Evolutionary conservation across 2,329 filamentous ascomycete genomes (phyloP).

Genomic region (Lojkania enalia): DNA sequence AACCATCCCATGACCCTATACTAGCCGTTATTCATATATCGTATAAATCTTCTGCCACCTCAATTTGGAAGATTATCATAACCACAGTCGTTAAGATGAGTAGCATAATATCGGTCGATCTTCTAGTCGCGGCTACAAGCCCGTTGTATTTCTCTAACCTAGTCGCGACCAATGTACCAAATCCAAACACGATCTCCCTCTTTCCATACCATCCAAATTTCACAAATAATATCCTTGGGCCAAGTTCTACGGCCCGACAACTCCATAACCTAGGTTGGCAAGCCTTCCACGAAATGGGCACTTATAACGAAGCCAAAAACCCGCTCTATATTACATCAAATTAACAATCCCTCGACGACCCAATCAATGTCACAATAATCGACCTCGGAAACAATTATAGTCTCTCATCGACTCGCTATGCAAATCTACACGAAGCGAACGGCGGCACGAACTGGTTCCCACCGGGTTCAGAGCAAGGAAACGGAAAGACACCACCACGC

Average conservation of each 20-base stretch:
- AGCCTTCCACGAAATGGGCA: slow-evolving; percentile 47
- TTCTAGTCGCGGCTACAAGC: slow-evolving; percentile 37
- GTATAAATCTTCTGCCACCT: background rate
- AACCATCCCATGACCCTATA: slow-evolving; percentile 2
- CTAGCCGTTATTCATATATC: slow-evolving; percentile 14
- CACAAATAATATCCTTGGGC: slow-evolving; percentile 34
- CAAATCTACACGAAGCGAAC: slow-evolving; percentile 45
- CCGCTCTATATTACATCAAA: slow-evolving; percentile 50
- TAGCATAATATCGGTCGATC: slow-evolving; percentile 35
- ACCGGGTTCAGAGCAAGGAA: slow-evolving; percentile 26
- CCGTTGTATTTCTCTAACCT: slow-evolving; percentile 34
- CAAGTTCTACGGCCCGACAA: slow-evolving; percentile 36
- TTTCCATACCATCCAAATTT: slow-evolving; percentile 43
- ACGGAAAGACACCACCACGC: slow-evolving; percentile 20
- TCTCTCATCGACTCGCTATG: slow-evolving; percentile 43
- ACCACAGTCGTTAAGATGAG: slow-evolving; percentile 28
- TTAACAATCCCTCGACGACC: slow-evolving; percentile 33
- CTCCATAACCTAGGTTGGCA: slow-evolving; percentile 34
- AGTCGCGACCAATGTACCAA: slow-evolving; percentile 33
- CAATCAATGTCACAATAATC: slow-evolving; percentile 42
- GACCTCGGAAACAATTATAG: slow-evolving; percentile 46
- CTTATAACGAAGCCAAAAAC: slow-evolving; percentile 40
- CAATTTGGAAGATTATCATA: slow-evolving; percentile 19
- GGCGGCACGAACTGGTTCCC: slow-evolving; percentile 42
- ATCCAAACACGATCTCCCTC: slow-evolving; percentile 41